Evolutionary conservation across 2,329 filamentous ascomycete species (phyloP).

Genomic region (Ceratocystis destructans): DNA sequence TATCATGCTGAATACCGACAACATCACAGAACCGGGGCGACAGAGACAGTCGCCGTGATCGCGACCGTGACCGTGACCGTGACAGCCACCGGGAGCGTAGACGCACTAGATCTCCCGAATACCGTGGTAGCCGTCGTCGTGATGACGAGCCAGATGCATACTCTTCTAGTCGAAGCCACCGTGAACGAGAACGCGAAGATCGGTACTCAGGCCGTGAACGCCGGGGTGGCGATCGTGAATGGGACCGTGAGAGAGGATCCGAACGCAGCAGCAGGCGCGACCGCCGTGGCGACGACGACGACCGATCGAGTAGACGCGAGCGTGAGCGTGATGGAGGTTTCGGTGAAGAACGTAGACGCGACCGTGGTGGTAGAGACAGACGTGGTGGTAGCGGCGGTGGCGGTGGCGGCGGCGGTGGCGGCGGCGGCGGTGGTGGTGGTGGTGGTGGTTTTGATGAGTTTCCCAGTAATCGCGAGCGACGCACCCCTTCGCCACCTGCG

Average conservation of each 20-base stretch:
- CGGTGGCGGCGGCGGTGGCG: conserved; percentile 27
- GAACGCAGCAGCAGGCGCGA: conserved; percentile 23
- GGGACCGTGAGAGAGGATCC: conserved; percentile 55
- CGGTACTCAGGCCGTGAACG: conserved; percentile 62
- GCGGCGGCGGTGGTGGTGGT: conserved; percentile 27
- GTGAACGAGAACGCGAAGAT: conserved; percentile 87
- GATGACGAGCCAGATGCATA: conserved; percentile 76
- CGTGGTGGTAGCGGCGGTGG: conserved; percentile 26
- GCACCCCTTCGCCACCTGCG: conserved; percentile 69
- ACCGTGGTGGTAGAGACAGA: conserved; percentile 29
- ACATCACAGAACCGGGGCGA: conserved; percentile 28
- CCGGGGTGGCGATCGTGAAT: conserved; percentile 53
- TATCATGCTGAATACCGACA: neutral
- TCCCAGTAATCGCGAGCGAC: conserved; percentile 33
- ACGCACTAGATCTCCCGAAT: conserved; percentile 76
- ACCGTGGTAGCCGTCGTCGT: conserved; percentile 52
- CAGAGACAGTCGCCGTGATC: conserved; percentile 8
- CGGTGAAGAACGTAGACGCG: conserved; percentile 29
- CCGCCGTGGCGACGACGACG: conserved; percentile 44
- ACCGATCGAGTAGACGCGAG: conserved; percentile 43
- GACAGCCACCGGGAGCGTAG: conserved; percentile 45
- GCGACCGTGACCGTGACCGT: conserved; percentile 27
- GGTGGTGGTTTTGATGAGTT: conserved; percentile 29
- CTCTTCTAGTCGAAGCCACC: conserved; percentile 81
- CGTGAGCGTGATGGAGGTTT: conserved; percentile 42